Evolutionary conservation across 306 rosid genomes (phyloP), one percentile per base, ranked within the genome.

Genomic region (Trifolium pratense): DNA sequence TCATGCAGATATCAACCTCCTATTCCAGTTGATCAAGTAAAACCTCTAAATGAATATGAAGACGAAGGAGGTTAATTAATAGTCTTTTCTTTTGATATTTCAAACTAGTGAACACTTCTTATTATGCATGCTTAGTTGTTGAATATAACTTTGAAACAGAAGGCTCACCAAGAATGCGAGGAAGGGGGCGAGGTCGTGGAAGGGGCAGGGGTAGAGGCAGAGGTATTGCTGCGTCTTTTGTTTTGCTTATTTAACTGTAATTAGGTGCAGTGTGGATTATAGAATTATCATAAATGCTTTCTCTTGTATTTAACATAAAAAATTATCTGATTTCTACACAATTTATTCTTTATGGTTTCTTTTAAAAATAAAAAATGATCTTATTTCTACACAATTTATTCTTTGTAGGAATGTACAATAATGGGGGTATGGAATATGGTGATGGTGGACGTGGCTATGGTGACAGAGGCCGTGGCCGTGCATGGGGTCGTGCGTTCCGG

Each of bases 391-490:
- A 17, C 23, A 43, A 43, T 70, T 9, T 60, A 10, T 66, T 72
- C 9, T 71, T 2, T n/a, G 6, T 72, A 88, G 97, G 90, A 78
- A 72, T 83, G 79, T 86, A 86, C 82, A 87, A 87, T 66, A 87
- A 87, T 66, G 97, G 88, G 64, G 86, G 89, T 64, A 67, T 70
- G 61, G 96, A 92, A 39, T 84, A 87, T 70, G 98, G 91, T 49
- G 92, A 89, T 84, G 85, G 86, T 37, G 95, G 96, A 13, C 90
- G 83, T 21, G 87, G 98, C 66, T 88, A 78, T 71, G 96, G 92
- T 48, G 89, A 88, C 68, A 84, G 92, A 81, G 91, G 92, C 13
- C 86, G 90, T 65, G 98, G 92, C 42, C 92, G 89, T 9, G 84
- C 69, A 23, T 79, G 91, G 80, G 89, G 94, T 6, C 90, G 82